A percentile compares a stretch with the other conserved stretches of the same genome.
phyloP scores from a whole-genome alignment of 2,329 filamentous ascomycete genomes.

The Xylaria sp. region DNA sequence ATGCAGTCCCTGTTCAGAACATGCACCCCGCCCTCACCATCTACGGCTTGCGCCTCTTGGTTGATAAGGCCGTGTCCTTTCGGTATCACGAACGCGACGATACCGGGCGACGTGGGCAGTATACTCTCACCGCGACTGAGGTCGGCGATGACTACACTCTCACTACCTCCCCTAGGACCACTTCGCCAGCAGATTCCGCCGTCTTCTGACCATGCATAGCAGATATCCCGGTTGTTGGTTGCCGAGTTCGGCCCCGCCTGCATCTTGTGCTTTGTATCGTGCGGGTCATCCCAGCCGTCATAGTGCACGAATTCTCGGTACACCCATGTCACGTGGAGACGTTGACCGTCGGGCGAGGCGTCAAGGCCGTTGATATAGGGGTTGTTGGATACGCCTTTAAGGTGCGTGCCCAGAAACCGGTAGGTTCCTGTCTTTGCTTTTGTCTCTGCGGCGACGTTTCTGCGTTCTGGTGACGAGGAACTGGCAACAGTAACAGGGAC shows the following conservation, averaged over 20 bases:
- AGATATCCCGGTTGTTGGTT: slow-evolving; percentile 46
- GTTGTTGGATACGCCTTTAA: slow-evolving; percentile 50
- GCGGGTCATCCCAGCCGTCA: slow-evolving; percentile 38
- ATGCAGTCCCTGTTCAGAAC: slow-evolving; percentile 43
- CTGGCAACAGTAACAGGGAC: neutral
- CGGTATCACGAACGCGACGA: slow-evolving; percentile 41
- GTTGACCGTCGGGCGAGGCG: slow-evolving; percentile 24
- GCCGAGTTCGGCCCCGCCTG: slow-evolving; percentile 40
- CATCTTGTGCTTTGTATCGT: slow-evolving; percentile 38
- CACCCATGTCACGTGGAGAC: slow-evolving; percentile 45
- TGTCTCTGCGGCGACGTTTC: neutral
- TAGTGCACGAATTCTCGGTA: slow-evolving; percentile 45
- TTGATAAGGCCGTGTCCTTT: slow-evolving; percentile 44
- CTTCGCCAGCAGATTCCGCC: slow-evolving; percentile 38
- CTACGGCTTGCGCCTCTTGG: slow-evolving; percentile 46
- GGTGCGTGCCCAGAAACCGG: slow-evolving; percentile 35
- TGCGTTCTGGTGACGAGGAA: neutral
- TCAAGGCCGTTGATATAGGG: slow-evolving; percentile 48
- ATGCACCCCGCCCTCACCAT: slow-evolving; percentile 42
- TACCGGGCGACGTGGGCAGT: slow-evolving; percentile 36
- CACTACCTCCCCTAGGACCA: slow-evolving; percentile 24
- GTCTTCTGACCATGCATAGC: slow-evolving; percentile 44
- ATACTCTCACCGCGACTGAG: slow-evolving; percentile 36
- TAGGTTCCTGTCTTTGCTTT: slow-evolving; percentile 31
- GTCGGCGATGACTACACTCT: slow-evolving; percentile 31